These are phyloP conservation scores for Hevea brasiliensis DNA, from an alignment of 345 rosid species.

Conservation along the genomic window DNA sequence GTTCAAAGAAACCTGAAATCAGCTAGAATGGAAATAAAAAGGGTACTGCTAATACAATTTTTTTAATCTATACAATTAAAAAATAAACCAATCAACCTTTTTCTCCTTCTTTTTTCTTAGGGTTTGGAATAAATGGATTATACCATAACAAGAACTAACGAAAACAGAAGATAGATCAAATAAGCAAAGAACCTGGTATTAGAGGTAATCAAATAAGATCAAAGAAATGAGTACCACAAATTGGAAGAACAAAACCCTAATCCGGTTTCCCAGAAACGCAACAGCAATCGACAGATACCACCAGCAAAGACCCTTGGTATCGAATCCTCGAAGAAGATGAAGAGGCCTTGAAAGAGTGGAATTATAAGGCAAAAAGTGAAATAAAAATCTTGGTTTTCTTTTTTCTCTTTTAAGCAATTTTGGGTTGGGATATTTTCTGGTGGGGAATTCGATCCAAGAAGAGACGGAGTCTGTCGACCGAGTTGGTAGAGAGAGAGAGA, in stretches of 20 bases:
- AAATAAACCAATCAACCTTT: slow-evolving; percentile 16
- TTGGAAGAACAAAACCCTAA: slow-evolving; percentile 11
- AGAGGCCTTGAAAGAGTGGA: too few species aligned
- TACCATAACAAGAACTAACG: neutral
- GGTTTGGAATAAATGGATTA: slow-evolving; percentile 20
- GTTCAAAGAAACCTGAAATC: slow-evolving; percentile 7
- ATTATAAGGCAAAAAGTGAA: neutral
- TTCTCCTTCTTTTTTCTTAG: slow-evolving; percentile 6
- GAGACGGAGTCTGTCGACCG: slow-evolving; percentile 15
- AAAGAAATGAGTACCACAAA: neutral
- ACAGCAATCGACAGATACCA: slow-evolving; percentile 16
- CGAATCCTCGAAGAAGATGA: slow-evolving; percentile 8
- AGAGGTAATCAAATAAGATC: neutral
- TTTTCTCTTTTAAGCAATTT: too few species aligned
- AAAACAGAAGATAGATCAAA: neutral
- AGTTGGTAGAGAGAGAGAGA: slow-evolving; percentile 1
- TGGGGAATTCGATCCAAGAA: slow-evolving; percentile 25
- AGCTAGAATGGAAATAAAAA: neutral
- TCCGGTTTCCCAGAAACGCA: slow-evolving; percentile 5
- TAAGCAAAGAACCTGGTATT: neutral
- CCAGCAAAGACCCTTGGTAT: slow-evolving; percentile 12
- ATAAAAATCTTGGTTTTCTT: neutral
- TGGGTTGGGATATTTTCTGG: neutral
- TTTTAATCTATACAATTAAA: neutral
- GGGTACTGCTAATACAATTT: neutral